phyloP scores from a whole-genome alignment of 2,329 filamentous ascomycete species.

The Aspergillus puulaauensis region DNA sequence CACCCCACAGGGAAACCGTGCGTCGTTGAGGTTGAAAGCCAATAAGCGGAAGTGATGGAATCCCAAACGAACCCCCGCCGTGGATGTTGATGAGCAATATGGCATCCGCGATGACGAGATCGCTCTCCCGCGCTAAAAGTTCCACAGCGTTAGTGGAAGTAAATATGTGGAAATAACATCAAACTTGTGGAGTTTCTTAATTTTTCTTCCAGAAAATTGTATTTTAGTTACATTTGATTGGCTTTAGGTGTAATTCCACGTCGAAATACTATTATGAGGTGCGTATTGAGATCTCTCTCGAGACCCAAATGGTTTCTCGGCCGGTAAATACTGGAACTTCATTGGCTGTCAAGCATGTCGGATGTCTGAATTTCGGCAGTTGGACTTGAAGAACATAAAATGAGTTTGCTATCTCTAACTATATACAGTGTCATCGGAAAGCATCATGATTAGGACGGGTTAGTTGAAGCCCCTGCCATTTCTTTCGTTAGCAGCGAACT shows the following conservation, averaged over 20 bases:
- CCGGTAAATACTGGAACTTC: background rate
- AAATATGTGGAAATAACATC: too few relatives aligned
- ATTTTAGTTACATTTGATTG: too few relatives aligned
- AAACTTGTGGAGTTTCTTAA: too few relatives aligned
- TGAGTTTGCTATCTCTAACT: background rate
- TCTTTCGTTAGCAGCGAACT: too few relatives aligned
- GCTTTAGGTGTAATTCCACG: too few relatives aligned
- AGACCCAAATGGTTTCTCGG: background rate
- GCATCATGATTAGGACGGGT: too few relatives aligned
- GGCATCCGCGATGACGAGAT: constrained; percentile 20
- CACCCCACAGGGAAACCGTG: constrained; percentile 5
- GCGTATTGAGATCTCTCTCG: background rate
- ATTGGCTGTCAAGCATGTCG: too few relatives aligned
- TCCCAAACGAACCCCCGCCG: background rate
- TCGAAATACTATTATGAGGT: background rate
- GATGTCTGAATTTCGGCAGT: too few relatives aligned
- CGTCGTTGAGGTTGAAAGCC: background rate
- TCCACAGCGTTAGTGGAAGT: background rate
- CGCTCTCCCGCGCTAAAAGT: background rate
- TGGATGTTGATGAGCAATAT: constrained; percentile 21
- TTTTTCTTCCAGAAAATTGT: too few relatives aligned
- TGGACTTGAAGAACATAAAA: background rate
- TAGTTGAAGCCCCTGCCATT: too few relatives aligned
- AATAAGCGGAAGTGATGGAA: background rate
- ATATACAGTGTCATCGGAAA: background rate